Evolutionary conservation across 75 land plant genomes (phyloP).

Genomic region (Selaginella moellendorffii): DNA sequence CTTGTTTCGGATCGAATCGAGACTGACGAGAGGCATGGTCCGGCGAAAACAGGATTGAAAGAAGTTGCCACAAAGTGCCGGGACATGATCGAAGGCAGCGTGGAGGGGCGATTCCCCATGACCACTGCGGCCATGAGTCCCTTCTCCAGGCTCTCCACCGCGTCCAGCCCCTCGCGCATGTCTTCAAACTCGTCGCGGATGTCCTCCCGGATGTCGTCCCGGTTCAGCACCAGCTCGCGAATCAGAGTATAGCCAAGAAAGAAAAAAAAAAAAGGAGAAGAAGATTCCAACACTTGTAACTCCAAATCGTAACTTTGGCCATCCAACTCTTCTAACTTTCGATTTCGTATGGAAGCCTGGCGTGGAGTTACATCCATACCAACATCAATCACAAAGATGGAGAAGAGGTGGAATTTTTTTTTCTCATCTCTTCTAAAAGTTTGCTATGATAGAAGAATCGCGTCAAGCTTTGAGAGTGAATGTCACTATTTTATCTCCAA

Average conservation of each 20-base stretch:
- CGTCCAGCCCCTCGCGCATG: neutral
- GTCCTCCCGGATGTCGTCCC: neutral
- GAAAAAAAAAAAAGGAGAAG: no score
- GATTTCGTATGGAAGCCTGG: no score
- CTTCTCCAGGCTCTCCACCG: neutral
- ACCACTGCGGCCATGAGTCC: neutral
- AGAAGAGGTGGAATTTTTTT: no score
- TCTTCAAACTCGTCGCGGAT: neutral
- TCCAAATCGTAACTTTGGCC: no score
- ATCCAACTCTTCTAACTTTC: no score
- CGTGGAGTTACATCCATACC: no score
- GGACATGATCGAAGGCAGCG: neutral
- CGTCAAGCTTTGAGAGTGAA: no score
- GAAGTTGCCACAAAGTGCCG: neutral
- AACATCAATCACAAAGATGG: no score
- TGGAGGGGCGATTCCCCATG: neutral
- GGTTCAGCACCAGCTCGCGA: neutral
- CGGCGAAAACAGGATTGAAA: neutral
- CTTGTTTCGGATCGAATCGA: neutral
- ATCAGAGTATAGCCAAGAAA: neutral
- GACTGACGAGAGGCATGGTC: neutral
- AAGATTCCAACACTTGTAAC: no score
- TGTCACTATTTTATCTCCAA: no score
- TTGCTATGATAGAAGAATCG: no score
- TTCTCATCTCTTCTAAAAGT: no score